Evolutionary conservation across 441 rosid species (phyloP).

Genomic region (Gossypium lobatum): DNA sequence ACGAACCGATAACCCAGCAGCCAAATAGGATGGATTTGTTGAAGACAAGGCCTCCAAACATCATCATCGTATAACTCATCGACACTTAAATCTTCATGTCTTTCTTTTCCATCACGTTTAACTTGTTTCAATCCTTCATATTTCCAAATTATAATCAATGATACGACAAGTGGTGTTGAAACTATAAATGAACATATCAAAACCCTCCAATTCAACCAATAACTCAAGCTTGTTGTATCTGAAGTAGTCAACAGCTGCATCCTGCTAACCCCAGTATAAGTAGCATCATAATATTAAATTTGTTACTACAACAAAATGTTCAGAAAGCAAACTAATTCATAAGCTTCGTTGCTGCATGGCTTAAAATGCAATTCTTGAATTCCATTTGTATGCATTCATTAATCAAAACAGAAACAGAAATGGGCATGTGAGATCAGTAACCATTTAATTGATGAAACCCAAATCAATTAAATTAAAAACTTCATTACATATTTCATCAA

Average conservation of each 20-base stretch:
- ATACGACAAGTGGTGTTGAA: conserved; percentile 19
- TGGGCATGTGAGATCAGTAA: neutral
- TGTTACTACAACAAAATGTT: neutral
- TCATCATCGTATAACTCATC: conserved; percentile 25
- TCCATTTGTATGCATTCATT: neutral
- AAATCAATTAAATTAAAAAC: neutral
- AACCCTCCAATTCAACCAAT: conserved; percentile 56
- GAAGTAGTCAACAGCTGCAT: conserved; percentile 24
- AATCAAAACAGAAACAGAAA: neutral
- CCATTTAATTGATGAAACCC: neutral
- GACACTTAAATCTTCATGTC: conserved; percentile 3
- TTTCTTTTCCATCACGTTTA: conserved; percentile 22
- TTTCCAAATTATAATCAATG: conserved; percentile 37
- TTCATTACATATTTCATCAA: neutral
- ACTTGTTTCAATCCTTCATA: conserved; percentile 25
- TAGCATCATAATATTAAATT: neutral
- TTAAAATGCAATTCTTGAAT: neutral
- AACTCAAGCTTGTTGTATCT: conserved; percentile 25
- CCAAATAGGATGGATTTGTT: conserved; percentile 40
- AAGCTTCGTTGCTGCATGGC: neutral
- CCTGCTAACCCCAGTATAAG: conserved; percentile 23
- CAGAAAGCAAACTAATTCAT: neutral
- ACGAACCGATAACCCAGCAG: conserved; percentile 28
- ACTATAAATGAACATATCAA: conserved; percentile 42
- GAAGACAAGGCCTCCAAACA: conserved; percentile 45